Evolutionary conservation across 331 rosid species (phyloP).

Genomic region (Pyracantha coccinea): DNA sequence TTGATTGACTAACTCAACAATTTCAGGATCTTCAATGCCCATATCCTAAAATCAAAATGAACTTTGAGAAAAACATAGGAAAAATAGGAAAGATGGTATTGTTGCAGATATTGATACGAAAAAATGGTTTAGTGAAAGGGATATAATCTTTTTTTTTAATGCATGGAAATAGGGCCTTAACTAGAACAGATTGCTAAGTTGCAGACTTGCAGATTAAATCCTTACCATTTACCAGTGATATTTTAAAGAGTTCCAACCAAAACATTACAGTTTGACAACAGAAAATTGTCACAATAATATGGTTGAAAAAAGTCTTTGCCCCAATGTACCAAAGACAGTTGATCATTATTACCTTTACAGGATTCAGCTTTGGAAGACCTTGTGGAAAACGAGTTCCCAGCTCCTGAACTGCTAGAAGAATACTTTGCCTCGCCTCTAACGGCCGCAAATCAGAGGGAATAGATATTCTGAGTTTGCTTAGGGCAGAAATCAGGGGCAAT

Average conservation of each 20-base stretch:
- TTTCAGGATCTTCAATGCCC: slow-evolving; percentile 72
- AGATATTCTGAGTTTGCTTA: slow-evolving; percentile 73
- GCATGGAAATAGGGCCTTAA: neutral
- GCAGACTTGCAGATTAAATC: neutral
- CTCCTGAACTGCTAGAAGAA: slow-evolving; percentile 88
- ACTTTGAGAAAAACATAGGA: neutral
- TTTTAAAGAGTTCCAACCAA: neutral
- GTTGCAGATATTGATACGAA: neutral
- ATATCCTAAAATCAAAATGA: slow-evolving; percentile 55
- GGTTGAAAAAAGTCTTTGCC: neutral
- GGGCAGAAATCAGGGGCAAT: slow-evolving; percentile 64
- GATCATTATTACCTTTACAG: slow-evolving; percentile 65
- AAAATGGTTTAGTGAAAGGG: neutral
- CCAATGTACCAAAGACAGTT: neutral
- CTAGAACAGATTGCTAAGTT: neutral
- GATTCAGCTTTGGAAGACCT: slow-evolving; percentile 96
- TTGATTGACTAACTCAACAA: slow-evolving; percentile 66
- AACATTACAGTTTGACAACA: neutral
- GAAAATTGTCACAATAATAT: neutral
- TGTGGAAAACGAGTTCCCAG: slow-evolving; percentile 78
- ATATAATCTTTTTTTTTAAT: neutral
- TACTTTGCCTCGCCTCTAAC: slow-evolving; percentile 91
- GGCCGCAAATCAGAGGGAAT: slow-evolving; percentile 95
- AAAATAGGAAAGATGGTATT: neutral
- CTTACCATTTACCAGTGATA: neutral